Conservation (phyloP, 495 filamentous ascomycete species). For the Parmelia sp. region DNA sequence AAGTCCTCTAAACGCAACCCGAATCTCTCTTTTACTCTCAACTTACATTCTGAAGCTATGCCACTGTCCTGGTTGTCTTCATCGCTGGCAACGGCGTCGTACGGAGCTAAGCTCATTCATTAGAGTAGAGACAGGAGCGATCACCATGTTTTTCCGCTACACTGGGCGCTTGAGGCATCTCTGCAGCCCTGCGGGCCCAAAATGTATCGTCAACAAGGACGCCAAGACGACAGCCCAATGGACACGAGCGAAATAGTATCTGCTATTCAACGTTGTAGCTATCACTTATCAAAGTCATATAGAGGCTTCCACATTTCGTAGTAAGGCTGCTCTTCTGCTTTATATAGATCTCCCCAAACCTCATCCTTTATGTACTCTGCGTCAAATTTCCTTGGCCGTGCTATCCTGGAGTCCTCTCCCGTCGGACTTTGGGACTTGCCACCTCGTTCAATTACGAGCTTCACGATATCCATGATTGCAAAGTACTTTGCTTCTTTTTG, state of each 20-base stretch:
- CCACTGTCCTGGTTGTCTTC: constrained; percentile 23
- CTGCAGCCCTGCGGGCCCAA: background rate
- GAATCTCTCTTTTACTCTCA: background rate
- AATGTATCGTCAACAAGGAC: background rate
- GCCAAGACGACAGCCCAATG: background rate
- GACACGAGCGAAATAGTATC: background rate
- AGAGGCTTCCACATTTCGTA: constrained; percentile 1
- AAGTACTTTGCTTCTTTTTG: background rate
- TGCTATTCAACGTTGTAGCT: background rate
- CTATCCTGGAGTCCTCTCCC: background rate
- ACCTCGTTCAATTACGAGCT: background rate
- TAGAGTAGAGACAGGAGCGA: background rate
- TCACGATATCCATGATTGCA: constrained; percentile 1
- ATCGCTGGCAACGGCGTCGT: constrained; percentile 11
- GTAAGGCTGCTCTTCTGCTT: background rate
- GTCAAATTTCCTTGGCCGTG: background rate
- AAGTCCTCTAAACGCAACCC: constrained; percentile 1
- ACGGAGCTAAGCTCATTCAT: background rate
- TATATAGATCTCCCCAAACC: background rate
- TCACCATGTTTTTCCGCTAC: background rate
- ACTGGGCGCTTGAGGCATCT: too few relatives aligned
- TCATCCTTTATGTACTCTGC: background rate
- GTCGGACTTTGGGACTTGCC: background rate
- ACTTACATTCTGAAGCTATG: constrained; percentile 17
- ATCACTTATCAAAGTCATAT: background rate